Conservation (phyloP, 352 stramenopile genomes). For the Phytophthora nicotianae region DNA sequence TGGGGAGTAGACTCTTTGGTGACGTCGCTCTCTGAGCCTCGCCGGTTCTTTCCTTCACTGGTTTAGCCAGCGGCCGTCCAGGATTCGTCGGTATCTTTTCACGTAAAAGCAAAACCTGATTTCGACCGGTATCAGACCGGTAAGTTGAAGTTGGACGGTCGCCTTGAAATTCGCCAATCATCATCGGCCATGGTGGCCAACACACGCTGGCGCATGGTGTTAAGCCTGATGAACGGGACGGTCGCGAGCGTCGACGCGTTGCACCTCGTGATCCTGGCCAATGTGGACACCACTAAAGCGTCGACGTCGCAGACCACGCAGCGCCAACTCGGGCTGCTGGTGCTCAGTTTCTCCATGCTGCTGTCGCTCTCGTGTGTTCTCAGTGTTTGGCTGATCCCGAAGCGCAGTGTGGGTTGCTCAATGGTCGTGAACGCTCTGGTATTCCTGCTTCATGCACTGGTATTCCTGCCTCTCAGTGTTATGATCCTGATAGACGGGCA, state of each 20-base stretch:
- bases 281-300: background rate
- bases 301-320: constrained; percentile 1
- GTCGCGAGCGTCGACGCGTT: constrained; percentile 9
- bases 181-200: background rate
- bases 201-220: background rate
- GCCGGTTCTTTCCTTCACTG: constrained; percentile 15
- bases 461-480: background rate
- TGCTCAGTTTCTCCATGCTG: constrained; percentile 5
- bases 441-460: constrained; percentile 11
- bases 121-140: constrained; percentile 21
- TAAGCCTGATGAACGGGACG: constrained; percentile 10
- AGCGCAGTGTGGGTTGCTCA: constrained; percentile 14
- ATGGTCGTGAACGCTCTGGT: constrained; percentile 16
- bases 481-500: background rate
- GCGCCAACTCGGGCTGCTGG: constrained; percentile 1
- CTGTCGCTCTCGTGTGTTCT: constrained; percentile 12
- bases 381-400: constrained; percentile 8
- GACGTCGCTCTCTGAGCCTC: constrained; percentile 6
- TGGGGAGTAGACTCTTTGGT: background rate
- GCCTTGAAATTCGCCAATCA: background rate
- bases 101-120: constrained; percentile 12
- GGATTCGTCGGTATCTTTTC: constrained; percentile 19
- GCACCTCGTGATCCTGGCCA: constrained; percentile 9
- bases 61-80: background rate
- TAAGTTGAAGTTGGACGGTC: constrained; percentile 17